A percentile compares a stretch with the other conserved stretches of the same genome.
phyloP scores from a whole-genome alignment of 2,329 filamentous ascomycete genomes.

The Microcyclospora tardicrescens region DNA sequence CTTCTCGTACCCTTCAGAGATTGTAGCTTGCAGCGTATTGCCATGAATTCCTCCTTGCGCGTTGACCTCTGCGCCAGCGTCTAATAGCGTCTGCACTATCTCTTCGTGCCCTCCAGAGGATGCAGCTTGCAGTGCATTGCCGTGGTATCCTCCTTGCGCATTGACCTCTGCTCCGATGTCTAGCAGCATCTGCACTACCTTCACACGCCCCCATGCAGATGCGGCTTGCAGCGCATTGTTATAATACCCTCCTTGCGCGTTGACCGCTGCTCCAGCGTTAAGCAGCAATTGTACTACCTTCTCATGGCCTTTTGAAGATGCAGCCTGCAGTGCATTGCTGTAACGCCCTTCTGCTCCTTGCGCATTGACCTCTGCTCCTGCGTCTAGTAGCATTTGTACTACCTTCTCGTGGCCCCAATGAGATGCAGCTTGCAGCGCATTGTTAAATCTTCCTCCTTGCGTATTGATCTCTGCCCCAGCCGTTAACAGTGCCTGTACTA shows the following conservation, averaged over 20 bases:
- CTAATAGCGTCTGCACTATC: slow-evolving; percentile 6
- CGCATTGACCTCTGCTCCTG: slow-evolving; percentile 8
- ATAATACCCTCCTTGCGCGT: slow-evolving; percentile 3
- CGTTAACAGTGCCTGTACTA: slow-evolving; percentile 2
- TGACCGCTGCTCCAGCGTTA: slow-evolving; percentile 4
- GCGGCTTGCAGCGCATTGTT: slow-evolving; percentile 8
- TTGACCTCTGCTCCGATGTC: slow-evolving; percentile 8
- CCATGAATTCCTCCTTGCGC: slow-evolving; percentile 2
- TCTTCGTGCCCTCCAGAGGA: slow-evolving; percentile 1
- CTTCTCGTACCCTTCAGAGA: slow-evolving; percentile 1
- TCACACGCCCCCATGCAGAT: background rate
- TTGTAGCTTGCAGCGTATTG: slow-evolving; percentile 10
- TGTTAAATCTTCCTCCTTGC: slow-evolving; percentile 2
- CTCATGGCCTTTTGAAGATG: slow-evolving; percentile 3
- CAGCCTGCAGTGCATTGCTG: slow-evolving; percentile 6
- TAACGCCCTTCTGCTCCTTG: slow-evolving; percentile 2
- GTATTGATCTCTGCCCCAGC: slow-evolving; percentile 2
- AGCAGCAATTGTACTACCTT: slow-evolving; percentile 7
- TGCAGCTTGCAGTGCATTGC: slow-evolving; percentile 5
- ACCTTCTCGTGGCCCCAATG: slow-evolving; percentile 2
- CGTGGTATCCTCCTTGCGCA: slow-evolving; percentile 2
- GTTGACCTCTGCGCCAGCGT: slow-evolving; percentile 6
- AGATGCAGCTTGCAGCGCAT: slow-evolving; percentile 5
- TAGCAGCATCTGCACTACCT: slow-evolving; percentile 6
- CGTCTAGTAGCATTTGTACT: slow-evolving; percentile 6